Base-by-base conservation (phyloP, 257 asterid species). In the Forsythia viridissima region DNA sequence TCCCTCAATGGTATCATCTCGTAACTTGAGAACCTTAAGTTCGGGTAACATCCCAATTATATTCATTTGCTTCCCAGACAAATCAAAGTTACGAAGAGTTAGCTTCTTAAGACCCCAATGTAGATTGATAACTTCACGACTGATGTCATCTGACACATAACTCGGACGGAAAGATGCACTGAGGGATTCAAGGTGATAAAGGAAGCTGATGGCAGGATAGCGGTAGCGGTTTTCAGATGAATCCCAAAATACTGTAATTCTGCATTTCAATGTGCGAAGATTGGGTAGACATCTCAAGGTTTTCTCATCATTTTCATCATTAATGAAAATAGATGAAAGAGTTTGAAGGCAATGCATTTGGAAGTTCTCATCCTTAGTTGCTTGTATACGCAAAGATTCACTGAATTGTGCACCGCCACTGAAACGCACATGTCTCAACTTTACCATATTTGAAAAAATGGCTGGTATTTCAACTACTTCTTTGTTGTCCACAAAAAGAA, bases 231-330 rank as follows among this genome's bases (percentile, higher is more conserved):
- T 46, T n/a, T 18, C 39, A 6, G 4, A 15, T 51, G 37, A 43
- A 0, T 4, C 8, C 30, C n/a, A 10, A 2, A 9, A 16, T 2
- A 24, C 24, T 36, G 10, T 11, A 43, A 43, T 72, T 21, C 0
- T 6, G 67, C 83, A 72, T 61, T 68, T 75, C 70, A 78, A 80
- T 70, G 34, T 30, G 71, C 43, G 79, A 36, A 83, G 76, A 66
- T 46, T 46, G 42, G 74, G 79, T 39, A 72, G 57, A 42, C 68
- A 39, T 69, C 71, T 83, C 72, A 76, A 46, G 70, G 71, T 76
- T 73, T 79, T 61, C 55, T 79, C 72, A 76, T 79, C 86, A 30
- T 72, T 7, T 2, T 0, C 21, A 10, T 44, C 40, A 15, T 40
- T 0, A 34, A 83, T 16, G 0, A 0, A 0, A 20, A 73, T 43